Base-by-base conservation (phyloP, 2,329 filamentous ascomycete genomes). In the Dendrostoma leiphaemia region DNA sequence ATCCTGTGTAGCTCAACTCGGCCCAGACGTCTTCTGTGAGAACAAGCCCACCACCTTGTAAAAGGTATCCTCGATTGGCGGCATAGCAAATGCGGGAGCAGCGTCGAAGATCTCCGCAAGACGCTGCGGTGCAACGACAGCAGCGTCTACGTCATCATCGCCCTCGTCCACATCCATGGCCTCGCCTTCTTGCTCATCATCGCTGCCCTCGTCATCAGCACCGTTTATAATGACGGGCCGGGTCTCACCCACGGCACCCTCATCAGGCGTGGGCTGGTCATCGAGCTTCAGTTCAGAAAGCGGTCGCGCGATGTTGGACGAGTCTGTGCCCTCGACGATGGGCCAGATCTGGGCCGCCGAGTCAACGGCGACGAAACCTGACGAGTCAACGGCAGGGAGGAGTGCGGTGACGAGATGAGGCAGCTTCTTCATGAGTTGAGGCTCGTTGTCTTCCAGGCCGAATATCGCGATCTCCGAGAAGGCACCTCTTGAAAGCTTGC, bases 351-450 rank as follows among this genome's bases (percentile, higher is more conserved):
- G 86, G 13, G 90, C 90, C 0, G 83, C 78, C n/a, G 86, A 80
- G 66, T 96, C 91, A 6, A 96, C 71, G 9, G 87, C 73, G 35
- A 94, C 74, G 67, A 90, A 96, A 4, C 91, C 90, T 43, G 83
- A 84, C 2, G 84, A 82, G 19, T 78, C 78, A 12, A 80, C 75
- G 19, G 83, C 79, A 3, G 89, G 79, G 2, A 90, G 73, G 1
- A 96, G 70, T 12, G 86, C 84, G 21, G 88, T 82, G 10, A 91
- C 81, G 21, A 83, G 72, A 53, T 79, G 76, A 3, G 81, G 74
- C 9, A 82, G 80, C 26, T 73, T 75, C 58, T 83, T 74, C 62
- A 84, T 72, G 37, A 84, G 79, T 31, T 89, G 69, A 10, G 86
- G 80, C 51, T 82, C 73, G 8, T 80, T 74, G 15, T 80, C 74